A percentile compares a stretch with the other conserved stretches of the same genome.
These are phyloP conservation scores for Daphne laureola DNA, from an alignment of 441 rosid genomes.

Conservation along the genomic window DNA sequence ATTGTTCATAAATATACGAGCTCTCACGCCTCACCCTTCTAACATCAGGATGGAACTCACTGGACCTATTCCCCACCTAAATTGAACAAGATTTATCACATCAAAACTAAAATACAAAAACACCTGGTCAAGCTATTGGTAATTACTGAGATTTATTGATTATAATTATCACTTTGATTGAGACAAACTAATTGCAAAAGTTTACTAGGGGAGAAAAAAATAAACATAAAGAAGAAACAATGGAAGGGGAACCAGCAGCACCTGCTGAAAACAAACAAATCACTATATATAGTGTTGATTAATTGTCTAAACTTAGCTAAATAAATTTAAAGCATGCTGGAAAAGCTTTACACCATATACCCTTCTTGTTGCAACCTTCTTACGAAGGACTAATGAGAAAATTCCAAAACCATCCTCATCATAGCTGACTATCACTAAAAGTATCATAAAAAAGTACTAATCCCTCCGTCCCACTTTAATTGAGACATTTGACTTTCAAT, in stretches of 20 bases:
- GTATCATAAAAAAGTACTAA: too few species aligned
- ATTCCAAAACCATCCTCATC: too few species aligned
- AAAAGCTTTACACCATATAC: too few species aligned
- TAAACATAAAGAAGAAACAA: not conserved
- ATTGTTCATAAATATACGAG: constrained; percentile 98
- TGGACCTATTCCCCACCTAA: constrained; percentile 94
- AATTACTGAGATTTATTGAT: not conserved
- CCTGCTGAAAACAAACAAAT: not conserved
- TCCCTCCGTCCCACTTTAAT: too few species aligned
- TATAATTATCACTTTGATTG: not conserved
- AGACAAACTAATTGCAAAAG: not conserved
- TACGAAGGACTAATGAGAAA: too few species aligned
- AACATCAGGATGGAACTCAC: constrained; percentile 97
- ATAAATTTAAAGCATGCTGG: too few species aligned
- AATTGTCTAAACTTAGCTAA: too few species aligned
- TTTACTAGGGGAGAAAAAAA: not conserved
- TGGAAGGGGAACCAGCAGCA: not conserved
- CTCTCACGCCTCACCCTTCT: constrained; percentile 99
- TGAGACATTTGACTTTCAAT: too few species aligned
- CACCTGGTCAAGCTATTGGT: not conserved
- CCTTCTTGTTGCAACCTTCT: too few species aligned
- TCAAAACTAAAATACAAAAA: not conserved
- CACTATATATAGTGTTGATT: not conserved
- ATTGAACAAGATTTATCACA: not conserved
- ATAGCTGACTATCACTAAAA: too few species aligned